phyloP scores from a whole-genome alignment of 140 eudicot genomes.

The Ambrosia hybrid region DNA sequence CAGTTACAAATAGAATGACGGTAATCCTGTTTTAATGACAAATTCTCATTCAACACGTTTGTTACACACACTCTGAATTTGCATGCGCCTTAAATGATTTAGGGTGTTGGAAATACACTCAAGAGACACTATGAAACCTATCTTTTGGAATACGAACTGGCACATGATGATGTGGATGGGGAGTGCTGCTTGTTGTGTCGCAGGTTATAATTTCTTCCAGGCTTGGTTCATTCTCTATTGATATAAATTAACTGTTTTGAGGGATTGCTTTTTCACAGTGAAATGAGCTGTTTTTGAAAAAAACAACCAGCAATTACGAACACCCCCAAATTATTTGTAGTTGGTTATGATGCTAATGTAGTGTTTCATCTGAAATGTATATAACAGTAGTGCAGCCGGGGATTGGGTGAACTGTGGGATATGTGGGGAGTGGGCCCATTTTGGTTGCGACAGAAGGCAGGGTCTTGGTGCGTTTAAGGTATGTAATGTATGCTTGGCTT shows the following conservation, averaged over 20 bases:
- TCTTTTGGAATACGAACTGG: conserved; percentile 94
- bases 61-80: not conserved
- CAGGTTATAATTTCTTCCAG: conserved; percentile 48
- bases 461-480: conserved; percentile 99
- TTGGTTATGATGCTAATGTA: conserved; percentile 26
- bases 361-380: conserved; percentile 4
- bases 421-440: conserved; percentile 99
- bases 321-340: not conserved
- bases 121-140: conserved; percentile 96
- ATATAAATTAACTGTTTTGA: not conserved
- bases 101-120: conserved; percentile 99
- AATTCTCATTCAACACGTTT: not conserved
- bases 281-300: too few relatives aligned
- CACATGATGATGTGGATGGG: conserved; percentile 97
- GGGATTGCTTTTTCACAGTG: too few relatives aligned
- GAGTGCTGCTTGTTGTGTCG: conserved; percentile 96
- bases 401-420: conserved; percentile 99
- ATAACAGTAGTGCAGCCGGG: conserved; percentile 93
- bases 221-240: not conserved
- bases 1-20: conserved; percentile 94
- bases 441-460: conserved; percentile 94
- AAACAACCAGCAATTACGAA: too few relatives aligned
- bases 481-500: not conserved
- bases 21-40: conserved; percentile 38
- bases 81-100: conserved; percentile 5